phyloP scores from a whole-genome alignment of 768 basidiomycete species.

The Filobasidium floriforme region DNA sequence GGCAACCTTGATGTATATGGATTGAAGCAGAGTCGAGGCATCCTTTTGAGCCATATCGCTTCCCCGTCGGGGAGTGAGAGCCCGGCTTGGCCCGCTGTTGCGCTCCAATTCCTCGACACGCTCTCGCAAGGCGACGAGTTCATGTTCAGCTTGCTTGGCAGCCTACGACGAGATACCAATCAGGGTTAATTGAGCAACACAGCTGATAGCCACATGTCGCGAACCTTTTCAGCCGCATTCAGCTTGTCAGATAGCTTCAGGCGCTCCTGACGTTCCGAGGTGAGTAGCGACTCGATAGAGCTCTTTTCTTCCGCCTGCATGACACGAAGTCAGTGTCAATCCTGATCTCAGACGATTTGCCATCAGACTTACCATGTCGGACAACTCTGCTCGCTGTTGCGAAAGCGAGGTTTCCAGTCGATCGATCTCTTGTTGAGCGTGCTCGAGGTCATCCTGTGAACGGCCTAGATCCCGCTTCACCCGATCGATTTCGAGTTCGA shows the following conservation, averaged over 20 bases:
- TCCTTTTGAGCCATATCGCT: constrained; percentile 15
- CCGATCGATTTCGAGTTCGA: constrained; percentile 83
- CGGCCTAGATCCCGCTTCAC: constrained; percentile 74
- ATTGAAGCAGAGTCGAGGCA: constrained; percentile 11
- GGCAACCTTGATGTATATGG: constrained; percentile 16
- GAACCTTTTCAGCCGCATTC: constrained; percentile 57
- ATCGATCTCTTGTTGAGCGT: constrained; percentile 62
- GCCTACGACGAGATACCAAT: constrained; percentile 33
- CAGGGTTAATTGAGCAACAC: background rate
- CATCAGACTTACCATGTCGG: constrained; percentile 50
- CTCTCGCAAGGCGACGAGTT: constrained; percentile 56
- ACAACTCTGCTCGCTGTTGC: constrained; percentile 65
- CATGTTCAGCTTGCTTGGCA: constrained; percentile 62
- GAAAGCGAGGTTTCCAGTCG: constrained; percentile 59
- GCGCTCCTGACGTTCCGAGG: constrained; percentile 76
- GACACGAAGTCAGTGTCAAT: background rate
- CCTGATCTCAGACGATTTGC: background rate
- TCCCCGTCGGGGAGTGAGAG: constrained; percentile 8
- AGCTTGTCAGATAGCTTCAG: constrained; percentile 83
- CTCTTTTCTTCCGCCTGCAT: constrained; percentile 63
- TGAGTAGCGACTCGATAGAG: constrained; percentile 69
- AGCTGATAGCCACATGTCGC: constrained; percentile 10
- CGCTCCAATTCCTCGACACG: constrained; percentile 69
- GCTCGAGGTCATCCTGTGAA: constrained; percentile 67
- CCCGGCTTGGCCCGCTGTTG: constrained; percentile 39